Conservation (phyloP, 192 early-diverging fungal species). For the Coemansia sp. region DNA sequence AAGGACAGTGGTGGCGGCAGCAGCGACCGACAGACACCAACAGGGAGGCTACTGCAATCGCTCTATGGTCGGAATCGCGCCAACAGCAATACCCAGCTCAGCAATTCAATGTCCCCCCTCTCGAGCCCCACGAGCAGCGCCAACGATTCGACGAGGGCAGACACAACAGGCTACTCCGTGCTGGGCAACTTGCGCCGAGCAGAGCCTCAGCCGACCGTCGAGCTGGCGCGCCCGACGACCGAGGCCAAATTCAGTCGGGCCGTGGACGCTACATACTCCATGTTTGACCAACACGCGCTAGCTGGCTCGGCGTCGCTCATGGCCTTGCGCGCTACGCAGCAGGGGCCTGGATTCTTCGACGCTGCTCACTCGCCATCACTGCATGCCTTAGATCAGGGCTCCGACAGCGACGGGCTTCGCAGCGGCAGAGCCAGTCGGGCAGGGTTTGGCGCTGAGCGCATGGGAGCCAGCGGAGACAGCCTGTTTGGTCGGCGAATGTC, state of each 20-base stretch:
- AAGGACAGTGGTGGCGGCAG: conserved; percentile 2
- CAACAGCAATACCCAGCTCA: conserved; percentile 10
- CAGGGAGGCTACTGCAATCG: conserved; percentile 36
- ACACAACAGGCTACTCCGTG: conserved; percentile 23
- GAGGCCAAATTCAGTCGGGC: conserved; percentile 42
- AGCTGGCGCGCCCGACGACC: conserved; percentile 44
- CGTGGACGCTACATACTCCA: conserved; percentile 13
- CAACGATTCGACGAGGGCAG: conserved; percentile 5
- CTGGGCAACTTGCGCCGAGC: conserved; percentile 22
- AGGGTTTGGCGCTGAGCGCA: neutral
- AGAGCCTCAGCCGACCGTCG: conserved; percentile 35
- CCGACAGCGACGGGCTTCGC: neutral
- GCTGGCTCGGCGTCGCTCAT: conserved; percentile 35
- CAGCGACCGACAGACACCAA: conserved; percentile 16
- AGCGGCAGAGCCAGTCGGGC: neutral
- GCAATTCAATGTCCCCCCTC: conserved; percentile 1
- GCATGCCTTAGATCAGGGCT: neutral
- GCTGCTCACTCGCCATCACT: neutral
- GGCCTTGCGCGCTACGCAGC: conserved; percentile 40
- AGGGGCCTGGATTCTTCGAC: conserved; percentile 14
- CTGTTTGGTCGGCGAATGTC: neutral
- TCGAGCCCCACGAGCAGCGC: conserved; percentile 9
- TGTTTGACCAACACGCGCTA: conserved; percentile 11
- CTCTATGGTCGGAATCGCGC: conserved; percentile 28
- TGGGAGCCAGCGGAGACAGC: conserved; percentile 1